These are phyloP conservation scores for Blastomyces gilchristii DNA, from an alignment of 2,329 filamentous ascomycete genomes.

Conservation along the genomic window DNA sequence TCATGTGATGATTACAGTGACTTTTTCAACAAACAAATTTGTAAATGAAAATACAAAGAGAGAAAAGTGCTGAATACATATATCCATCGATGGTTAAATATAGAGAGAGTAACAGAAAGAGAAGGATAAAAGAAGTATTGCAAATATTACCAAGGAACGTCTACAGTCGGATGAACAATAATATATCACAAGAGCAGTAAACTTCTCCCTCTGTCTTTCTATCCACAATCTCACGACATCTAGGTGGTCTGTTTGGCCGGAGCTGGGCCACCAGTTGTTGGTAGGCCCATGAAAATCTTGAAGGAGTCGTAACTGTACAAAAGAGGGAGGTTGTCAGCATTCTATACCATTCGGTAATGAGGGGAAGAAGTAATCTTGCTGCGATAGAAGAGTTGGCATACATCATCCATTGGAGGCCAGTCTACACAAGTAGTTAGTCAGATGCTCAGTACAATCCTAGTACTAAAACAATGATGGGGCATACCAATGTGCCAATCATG, in stretches of 20 bases:
- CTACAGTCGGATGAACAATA: background rate
- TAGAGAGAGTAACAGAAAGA: background rate
- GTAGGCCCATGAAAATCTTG: slow-evolving; percentile 82
- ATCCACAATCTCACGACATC: background rate
- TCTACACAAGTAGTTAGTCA: slow-evolving; percentile 33
- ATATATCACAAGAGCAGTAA: background rate
- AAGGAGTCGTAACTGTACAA: slow-evolving; percentile 54
- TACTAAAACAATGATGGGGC: slow-evolving; percentile 7
- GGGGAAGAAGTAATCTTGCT: background rate
- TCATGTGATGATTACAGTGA: background rate
- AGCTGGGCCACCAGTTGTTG: slow-evolving; percentile 63
- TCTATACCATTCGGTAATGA: background rate
- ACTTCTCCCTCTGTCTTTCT: background rate
- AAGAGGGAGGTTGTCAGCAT: slow-evolving; percentile 19
- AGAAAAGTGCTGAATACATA: background rate
- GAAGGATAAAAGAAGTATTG: background rate
- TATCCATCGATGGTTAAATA: background rate
- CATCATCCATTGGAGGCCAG: slow-evolving; percentile 87
- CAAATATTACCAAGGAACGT: background rate
- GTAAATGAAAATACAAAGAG: background rate
- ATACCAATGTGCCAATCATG: slow-evolving; percentile 66
- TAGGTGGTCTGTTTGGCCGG: slow-evolving; percentile 40
- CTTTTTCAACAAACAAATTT: background rate
- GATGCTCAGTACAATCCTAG: background rate
- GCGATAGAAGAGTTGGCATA: slow-evolving; percentile 42